Evolutionary conservation across 495 filamentous ascomycete genomes (phyloP), one percentile per base, ranked within the genome.

Genomic region (Annulohypoxylon moriforme): DNA sequence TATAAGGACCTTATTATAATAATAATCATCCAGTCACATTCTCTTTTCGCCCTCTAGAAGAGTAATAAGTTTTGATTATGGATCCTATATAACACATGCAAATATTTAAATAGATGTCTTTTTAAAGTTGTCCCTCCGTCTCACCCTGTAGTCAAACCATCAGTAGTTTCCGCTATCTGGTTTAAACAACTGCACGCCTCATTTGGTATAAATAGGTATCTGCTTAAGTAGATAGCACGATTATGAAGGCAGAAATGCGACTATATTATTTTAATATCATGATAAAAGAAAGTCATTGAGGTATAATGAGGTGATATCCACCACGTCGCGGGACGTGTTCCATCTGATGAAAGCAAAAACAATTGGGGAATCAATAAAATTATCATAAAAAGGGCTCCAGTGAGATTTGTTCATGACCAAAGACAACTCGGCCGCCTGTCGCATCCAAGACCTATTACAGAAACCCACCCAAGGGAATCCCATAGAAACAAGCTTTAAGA

Each of bases 361-460:
- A 46, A 60, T 9, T 16, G 59, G 64, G 64, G 64, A 68, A 68
- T 68, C 60, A 60, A 60, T 49, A 14, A 55, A 33, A 29, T 64
- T 9, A 40, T 53, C 38, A 46, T 36, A 40, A 40, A 53, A 52
- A 31, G 4, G 8, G 20, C 59, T 25, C 58, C 25, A 47, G 36
- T 47, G 14, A 46, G 29, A 44, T 47, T 63, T 58, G 11, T 60
- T 49, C 44, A 34, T 47, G 53, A 60, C 53, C 33, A 29, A 55
- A 38, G 20, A 11, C 24, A 61, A 33, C 50, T 55, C 40, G 49
- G 52, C 31, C 50, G 36, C 29, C 60, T 18, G 31, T 16, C 18
- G 8, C 11, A 67, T n/a, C 44, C 29, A 18, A 29, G 67, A 25
- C 68, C 50, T 47, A 20, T 27, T 34, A 10, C 49, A 40, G 25